Conservation (phyloP, 208 protist genomes). For the Phytomonas francai region DNA sequence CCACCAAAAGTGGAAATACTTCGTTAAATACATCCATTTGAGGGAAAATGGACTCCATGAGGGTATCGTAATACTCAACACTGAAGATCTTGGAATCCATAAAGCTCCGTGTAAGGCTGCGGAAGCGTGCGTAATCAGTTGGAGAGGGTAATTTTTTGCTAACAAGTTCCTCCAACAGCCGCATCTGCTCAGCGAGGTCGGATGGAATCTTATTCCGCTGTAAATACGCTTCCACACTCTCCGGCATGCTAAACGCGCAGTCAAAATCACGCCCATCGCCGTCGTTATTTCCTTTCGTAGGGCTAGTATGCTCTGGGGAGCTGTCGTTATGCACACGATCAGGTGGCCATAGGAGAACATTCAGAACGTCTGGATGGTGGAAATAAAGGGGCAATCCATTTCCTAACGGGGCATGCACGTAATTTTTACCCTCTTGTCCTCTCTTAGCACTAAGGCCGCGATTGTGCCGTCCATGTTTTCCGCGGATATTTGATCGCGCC, state of each 20-base stretch:
- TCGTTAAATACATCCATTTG: slow-evolving; percentile 34
- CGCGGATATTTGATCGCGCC: slow-evolving; percentile 13
- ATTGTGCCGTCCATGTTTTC: background rate
- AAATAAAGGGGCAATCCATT: background rate
- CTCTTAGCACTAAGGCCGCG: background rate
- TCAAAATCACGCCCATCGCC: slow-evolving; percentile 5
- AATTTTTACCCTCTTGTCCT: background rate
- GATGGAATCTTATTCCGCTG: slow-evolving; percentile 25
- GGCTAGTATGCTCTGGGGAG: background rate
- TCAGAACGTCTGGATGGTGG: slow-evolving; percentile 5
- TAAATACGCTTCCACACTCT: slow-evolving; percentile 29
- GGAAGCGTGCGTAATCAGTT: slow-evolving; percentile 33
- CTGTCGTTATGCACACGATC: background rate
- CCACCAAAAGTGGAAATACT: slow-evolving; percentile 71
- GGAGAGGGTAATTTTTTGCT: slow-evolving; percentile 29
- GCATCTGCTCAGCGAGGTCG: slow-evolving; percentile 25
- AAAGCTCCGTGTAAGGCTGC: slow-evolving; percentile 44
- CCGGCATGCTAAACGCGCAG: slow-evolving; percentile 33
- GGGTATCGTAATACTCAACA: slow-evolving; percentile 57
- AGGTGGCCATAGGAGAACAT: slow-evolving; percentile 13
- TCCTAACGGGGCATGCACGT: background rate
- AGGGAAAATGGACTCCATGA: slow-evolving; percentile 42
- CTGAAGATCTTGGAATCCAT: slow-evolving; percentile 50
- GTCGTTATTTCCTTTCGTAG: background rate
- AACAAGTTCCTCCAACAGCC: slow-evolving; percentile 35